Evolutionary conservation across 2,329 filamentous ascomycete genomes (phyloP).

Genomic region (Diaporthe capsici): DNA sequence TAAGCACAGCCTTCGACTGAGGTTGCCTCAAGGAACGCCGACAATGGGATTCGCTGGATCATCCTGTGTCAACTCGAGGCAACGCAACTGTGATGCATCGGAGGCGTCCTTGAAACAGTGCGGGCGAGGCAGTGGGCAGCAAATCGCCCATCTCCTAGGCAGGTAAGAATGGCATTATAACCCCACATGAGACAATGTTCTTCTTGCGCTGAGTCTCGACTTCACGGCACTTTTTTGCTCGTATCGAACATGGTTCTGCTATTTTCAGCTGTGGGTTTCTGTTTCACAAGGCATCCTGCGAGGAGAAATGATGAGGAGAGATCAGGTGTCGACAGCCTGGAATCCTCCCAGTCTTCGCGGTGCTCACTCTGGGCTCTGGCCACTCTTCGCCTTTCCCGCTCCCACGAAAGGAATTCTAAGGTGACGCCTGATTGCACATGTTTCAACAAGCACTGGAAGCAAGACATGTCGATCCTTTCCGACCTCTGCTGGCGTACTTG

Average conservation of each 20-base stretch:
- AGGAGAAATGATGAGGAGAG: slow-evolving; percentile 4
- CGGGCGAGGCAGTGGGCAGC: neutral
- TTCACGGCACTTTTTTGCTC: neutral
- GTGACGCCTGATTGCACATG: slow-evolving; percentile 1
- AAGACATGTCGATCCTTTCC: neutral
- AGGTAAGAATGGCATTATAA: neutral
- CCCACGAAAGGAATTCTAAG: neutral
- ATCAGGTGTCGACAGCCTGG: neutral
- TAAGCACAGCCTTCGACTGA: neutral
- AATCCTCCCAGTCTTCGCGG: neutral
- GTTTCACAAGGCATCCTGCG: slow-evolving; percentile 10
- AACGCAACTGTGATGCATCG: neutral
- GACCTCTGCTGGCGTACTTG: neutral
- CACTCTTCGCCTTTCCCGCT: neutral
- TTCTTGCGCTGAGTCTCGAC: neutral
- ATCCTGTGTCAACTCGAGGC: slow-evolving; percentile 2
- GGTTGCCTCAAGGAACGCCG: neutral
- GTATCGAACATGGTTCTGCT: neutral
- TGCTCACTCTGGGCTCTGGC: neutral
- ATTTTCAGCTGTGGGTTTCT: neutral
- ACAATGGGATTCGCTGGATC: neutral
- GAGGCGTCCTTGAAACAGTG: neutral
- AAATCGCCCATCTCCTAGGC: neutral
- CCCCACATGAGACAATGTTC: neutral
- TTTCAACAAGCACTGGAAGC: neutral